Evolutionary conservation across 2,329 filamentous ascomycete genomes (phyloP).

Genomic region (Chrysoporthe deuterocubensis): DNA sequence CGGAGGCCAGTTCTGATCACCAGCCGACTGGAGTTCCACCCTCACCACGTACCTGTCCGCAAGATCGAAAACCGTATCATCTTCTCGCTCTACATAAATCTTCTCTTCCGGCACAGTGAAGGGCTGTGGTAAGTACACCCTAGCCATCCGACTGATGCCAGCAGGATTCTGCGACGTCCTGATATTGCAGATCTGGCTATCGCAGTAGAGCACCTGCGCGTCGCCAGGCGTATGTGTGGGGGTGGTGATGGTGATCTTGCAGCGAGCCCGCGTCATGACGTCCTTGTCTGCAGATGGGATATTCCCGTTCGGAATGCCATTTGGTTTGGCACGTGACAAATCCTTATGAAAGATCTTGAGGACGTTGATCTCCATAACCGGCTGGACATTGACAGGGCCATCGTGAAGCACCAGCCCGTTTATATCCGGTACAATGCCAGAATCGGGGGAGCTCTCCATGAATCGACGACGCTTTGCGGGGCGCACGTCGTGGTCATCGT

Average conservation of each 20-base stretch:
- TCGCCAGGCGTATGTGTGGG: constrained; percentile 38
- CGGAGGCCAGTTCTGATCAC: constrained; percentile 57
- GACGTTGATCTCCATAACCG: constrained; percentile 56
- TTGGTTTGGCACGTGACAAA: constrained; percentile 43
- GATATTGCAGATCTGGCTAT: constrained; percentile 59
- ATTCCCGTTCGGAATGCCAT: constrained; percentile 42
- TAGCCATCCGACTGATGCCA: constrained; percentile 50
- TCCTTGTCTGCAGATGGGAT: constrained; percentile 42
- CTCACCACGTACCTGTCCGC: constrained; percentile 55
- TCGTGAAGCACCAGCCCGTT: constrained; percentile 31
- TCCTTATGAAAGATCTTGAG: constrained; percentile 57
- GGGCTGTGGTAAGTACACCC: constrained; percentile 52
- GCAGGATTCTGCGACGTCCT: constrained; percentile 53
- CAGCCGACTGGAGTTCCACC: constrained; percentile 57
- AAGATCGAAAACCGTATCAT: constrained; percentile 52
- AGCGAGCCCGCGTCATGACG: constrained; percentile 43
- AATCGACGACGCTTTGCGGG: constrained; percentile 57
- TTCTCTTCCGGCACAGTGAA: constrained; percentile 58
- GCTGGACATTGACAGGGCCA: constrained; percentile 35
- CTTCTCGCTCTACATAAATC: constrained; percentile 52
- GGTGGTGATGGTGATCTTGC: constrained; percentile 48
- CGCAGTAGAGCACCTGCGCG: constrained; percentile 53
- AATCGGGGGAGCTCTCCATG: constrained; percentile 44
- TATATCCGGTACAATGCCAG: constrained; percentile 27
- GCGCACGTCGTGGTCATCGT: constrained; percentile 44